Percentiles rank a stretch among this genome's conserved stretches.
phyloP scores from a whole-genome alignment of 305 asterid species.

The Caryopteris hybrid region DNA sequence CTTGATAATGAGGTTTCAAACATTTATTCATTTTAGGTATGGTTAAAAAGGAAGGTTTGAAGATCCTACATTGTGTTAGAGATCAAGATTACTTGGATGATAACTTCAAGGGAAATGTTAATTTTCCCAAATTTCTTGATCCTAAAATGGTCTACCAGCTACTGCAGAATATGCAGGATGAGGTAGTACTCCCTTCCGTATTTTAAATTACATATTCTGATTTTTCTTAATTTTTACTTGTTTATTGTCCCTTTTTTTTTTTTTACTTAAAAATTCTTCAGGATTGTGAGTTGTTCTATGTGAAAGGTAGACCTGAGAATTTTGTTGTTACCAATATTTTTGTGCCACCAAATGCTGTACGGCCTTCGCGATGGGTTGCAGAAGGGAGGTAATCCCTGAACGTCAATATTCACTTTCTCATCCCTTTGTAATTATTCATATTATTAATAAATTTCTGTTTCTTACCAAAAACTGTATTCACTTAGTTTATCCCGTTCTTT shows the following conservation, averaged over 20 bases:
- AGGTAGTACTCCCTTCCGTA: conserved; percentile 41
- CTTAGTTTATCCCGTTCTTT: background rate
- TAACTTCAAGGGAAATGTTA: conserved; percentile 23
- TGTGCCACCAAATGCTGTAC: conserved; percentile 85
- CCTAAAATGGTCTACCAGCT: conserved; percentile 57
- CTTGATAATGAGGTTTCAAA: background rate
- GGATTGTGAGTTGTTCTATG: conserved; percentile 92
- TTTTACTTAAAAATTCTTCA: conserved; percentile 23
- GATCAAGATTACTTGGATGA: no score
- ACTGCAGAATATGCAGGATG: conserved; percentile 65
- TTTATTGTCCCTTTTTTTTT: conserved; percentile 15
- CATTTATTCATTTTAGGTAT: conserved; percentile 45
- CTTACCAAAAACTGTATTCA: background rate
- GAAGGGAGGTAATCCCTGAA: conserved; percentile 45
- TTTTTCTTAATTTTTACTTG: no score
- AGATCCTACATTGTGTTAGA: conserved; percentile 47
- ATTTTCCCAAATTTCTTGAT: conserved; percentile 61
- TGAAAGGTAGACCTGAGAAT: conserved; percentile 81
- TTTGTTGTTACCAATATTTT: conserved; percentile 68
- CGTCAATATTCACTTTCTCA: background rate
- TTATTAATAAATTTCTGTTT: no score
- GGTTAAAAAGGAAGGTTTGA: conserved; percentile 63
- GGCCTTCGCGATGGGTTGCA: conserved; percentile 91
- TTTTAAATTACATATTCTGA: no score
- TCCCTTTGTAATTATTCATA: background rate